phyloP scores from a whole-genome alignment of 345 rosid genomes.

The Aquilaria sinensis region DNA sequence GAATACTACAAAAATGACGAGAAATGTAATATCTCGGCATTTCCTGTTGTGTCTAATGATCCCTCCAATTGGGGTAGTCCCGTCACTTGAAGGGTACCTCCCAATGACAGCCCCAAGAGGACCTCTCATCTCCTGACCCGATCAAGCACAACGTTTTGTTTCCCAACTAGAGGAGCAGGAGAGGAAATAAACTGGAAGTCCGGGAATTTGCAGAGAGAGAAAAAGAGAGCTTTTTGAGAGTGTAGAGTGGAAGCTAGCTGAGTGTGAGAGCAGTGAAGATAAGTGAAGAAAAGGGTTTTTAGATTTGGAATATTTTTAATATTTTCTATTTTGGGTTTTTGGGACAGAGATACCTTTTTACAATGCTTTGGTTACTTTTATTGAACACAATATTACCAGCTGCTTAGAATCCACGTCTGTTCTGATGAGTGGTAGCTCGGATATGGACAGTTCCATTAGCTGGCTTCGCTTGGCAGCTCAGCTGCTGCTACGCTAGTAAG shows the following conservation, averaged over 20 bases:
- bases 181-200: no score
- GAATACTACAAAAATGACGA: slow-evolving; percentile 73
- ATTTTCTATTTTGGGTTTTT: no score
- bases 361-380: no score
- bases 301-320: slow-evolving; percentile 20
- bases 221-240: slow-evolving; percentile 5
- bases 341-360: no score
- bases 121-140: slow-evolving; percentile 37
- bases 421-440: no score
- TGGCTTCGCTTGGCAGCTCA: no score
- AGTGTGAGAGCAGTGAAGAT: slow-evolving; percentile 4
- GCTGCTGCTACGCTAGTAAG: no score
- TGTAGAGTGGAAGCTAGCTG: slow-evolving; percentile 19
- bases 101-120: slow-evolving; percentile 87
- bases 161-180: not conserved
- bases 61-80: slow-evolving; percentile 64
- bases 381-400: no score
- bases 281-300: slow-evolving; percentile 3
- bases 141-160: not conserved
- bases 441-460: no score
- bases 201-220: not conserved
- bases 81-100: slow-evolving; percentile 93
- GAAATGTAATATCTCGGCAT: slow-evolving; percentile 84
- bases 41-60: slow-evolving; percentile 89
- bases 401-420: no score